Percentiles rank a stretch among this genome's conserved stretches.
Conservation (phyloP, 2,329 filamentous ascomycete genomes). For the Knufia fluminis region DNA sequence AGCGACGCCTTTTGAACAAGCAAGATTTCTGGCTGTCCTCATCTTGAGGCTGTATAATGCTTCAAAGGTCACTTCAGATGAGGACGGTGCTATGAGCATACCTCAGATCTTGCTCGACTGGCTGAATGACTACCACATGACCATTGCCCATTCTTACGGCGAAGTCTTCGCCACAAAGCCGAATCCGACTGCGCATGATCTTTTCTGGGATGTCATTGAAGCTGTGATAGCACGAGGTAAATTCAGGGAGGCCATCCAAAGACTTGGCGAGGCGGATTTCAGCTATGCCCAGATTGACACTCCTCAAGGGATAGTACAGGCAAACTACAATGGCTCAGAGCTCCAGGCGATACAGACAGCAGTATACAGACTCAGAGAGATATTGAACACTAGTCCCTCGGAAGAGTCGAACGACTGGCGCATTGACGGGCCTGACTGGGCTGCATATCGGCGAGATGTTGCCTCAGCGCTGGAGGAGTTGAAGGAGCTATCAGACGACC, state of each 20-base stretch:
- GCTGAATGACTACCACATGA: conserved; percentile 66
- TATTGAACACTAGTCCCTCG: conserved; percentile 66
- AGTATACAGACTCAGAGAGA: conserved; percentile 55
- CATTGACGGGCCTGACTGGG: conserved; percentile 72
- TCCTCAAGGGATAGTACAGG: conserved; percentile 53
- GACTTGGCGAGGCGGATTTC: conserved; percentile 70
- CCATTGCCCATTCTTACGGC: conserved; percentile 58
- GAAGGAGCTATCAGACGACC: conserved; percentile 69
- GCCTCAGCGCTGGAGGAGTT: conserved; percentile 61
- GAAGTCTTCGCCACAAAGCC: conserved; percentile 56
- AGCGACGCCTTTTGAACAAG: conserved; percentile 60
- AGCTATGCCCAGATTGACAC: conserved; percentile 58
- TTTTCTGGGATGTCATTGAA: conserved; percentile 82
- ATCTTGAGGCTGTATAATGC: conserved; percentile 70
- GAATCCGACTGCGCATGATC: conserved; percentile 63
- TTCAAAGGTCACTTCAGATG: conserved; percentile 10
- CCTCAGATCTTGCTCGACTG: conserved; percentile 75
- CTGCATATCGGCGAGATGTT: conserved; percentile 68
- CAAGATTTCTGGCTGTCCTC: conserved; percentile 67
- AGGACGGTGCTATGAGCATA: conserved; percentile 28
- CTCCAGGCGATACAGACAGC: conserved; percentile 70
- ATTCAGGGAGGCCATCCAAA: conserved; percentile 53
- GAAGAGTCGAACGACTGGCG: conserved; percentile 63
- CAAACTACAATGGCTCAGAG: conserved; percentile 64
- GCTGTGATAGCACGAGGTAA: conserved; percentile 66